phyloP scores from a whole-genome alignment of 129 eudicot genomes.

The Ambrosia trifida region DNA sequence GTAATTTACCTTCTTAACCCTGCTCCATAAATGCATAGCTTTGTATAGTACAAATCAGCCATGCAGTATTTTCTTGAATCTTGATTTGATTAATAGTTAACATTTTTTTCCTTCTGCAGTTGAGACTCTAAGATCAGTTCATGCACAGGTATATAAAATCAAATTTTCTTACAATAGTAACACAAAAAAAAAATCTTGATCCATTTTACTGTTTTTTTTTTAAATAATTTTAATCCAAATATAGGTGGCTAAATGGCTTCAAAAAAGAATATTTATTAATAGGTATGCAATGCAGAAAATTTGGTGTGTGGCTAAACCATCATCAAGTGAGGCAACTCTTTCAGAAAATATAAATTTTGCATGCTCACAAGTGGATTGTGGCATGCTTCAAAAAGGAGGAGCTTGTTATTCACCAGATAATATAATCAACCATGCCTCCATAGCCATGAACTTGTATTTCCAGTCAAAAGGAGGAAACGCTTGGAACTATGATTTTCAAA shows the following conservation, averaged over 20 bases:
- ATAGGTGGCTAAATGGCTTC: constrained; percentile 7
- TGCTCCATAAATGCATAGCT: background rate
- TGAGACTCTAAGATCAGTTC: constrained; percentile 38
- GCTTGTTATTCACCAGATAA: constrained; percentile 62
- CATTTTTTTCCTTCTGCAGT: constrained; percentile 33
- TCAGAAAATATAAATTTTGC: constrained; percentile 59
- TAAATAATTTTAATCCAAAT: background rate
- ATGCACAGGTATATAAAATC: constrained; percentile 52
- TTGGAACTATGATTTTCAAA: constrained; percentile 65
- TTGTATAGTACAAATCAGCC: background rate
- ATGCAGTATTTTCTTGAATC: background rate
- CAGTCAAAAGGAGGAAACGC: constrained; percentile 58
- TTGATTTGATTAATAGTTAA: background rate
- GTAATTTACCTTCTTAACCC: constrained; percentile 10
- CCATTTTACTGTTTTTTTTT: too few species aligned
- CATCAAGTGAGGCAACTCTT: constrained; percentile 53
- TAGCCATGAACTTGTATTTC: constrained; percentile 82
- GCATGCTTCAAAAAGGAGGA: constrained; percentile 52
- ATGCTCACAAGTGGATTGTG: constrained; percentile 66
- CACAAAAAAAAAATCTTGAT: too few species aligned
- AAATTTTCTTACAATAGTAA: too few species aligned
- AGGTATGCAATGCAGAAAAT: constrained; percentile 68
- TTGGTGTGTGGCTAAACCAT: constrained; percentile 95
- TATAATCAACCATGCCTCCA: constrained; percentile 69
- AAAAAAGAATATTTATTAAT: background rate